Evolutionary conservation across 1,284 basidiomycete genomes (phyloP).

Genomic region (Apiotrichum brassicae): DNA sequence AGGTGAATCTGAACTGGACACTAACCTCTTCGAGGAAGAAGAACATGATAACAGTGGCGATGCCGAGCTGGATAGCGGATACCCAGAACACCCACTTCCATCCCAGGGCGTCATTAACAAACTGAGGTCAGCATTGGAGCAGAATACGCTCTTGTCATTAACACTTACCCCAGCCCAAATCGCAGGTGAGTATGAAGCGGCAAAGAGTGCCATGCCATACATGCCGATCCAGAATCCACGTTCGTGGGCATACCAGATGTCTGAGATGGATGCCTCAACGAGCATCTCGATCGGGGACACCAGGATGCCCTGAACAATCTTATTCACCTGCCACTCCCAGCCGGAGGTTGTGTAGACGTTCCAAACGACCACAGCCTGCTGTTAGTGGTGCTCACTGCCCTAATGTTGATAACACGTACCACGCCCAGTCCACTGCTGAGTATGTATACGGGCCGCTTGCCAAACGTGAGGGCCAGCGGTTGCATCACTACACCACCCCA

Average conservation of each 20-base stretch:
- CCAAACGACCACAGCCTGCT: slow-evolving; percentile 17
- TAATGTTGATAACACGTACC: neutral
- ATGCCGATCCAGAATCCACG: slow-evolving; percentile 22
- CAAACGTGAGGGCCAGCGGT: slow-evolving; percentile 22
- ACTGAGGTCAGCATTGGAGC: neutral
- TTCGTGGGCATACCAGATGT: slow-evolving; percentile 21
- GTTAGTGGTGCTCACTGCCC: neutral
- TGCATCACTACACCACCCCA: slow-evolving; percentile 25
- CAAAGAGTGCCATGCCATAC: slow-evolving; percentile 16
- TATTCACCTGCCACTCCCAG: slow-evolving; percentile 20
- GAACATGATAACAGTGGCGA: slow-evolving; percentile 13
- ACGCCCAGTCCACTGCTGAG: slow-evolving; percentile 8
- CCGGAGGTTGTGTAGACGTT: slow-evolving; percentile 13
- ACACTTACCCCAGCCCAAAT: slow-evolving; percentile 11
- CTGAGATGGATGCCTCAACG: slow-evolving; percentile 16
- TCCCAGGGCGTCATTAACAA: slow-evolving; percentile 18
- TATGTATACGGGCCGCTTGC: slow-evolving; percentile 23
- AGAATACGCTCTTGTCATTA: neutral
- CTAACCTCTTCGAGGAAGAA: slow-evolving; percentile 20
- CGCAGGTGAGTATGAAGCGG: slow-evolving; percentile 12
- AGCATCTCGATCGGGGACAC: slow-evolving; percentile 21
- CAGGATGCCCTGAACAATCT: slow-evolving; percentile 20
- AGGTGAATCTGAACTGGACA: neutral
- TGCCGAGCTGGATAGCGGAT: slow-evolving; percentile 9
- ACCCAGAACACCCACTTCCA: slow-evolving; percentile 23